These are phyloP conservation scores for Erodium texanum DNA, from an alignment of 441 rosid genomes.

Conservation along the genomic window DNA sequence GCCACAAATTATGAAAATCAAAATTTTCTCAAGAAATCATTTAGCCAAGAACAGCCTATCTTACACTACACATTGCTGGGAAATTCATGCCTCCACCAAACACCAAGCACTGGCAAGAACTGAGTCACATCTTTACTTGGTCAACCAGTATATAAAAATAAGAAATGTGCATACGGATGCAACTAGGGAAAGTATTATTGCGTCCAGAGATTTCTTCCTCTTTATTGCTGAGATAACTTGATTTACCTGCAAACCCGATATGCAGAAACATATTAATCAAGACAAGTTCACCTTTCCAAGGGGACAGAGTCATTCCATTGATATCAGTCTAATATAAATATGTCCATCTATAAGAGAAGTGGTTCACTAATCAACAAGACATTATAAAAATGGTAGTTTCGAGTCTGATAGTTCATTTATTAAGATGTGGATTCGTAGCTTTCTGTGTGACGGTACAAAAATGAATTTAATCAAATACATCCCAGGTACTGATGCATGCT, in stretches of 20 bases:
- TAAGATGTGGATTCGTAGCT: too few species aligned
- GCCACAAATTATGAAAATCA: neutral
- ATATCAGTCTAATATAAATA: neutral
- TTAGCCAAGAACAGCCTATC: neutral
- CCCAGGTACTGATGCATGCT: neutral
- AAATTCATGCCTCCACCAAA: neutral
- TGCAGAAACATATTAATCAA: neutral
- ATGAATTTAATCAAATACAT: too few species aligned
- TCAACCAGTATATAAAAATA: conserved; percentile 83
- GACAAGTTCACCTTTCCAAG: too few species aligned
- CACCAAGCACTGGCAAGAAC: neutral
- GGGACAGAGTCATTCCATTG: too few species aligned
- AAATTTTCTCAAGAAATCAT: neutral
- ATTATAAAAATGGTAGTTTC: neutral
- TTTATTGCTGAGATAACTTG: conserved; percentile 67
- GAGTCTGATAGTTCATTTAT: neutral
- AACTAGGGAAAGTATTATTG: conserved; percentile 81
- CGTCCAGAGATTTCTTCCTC: conserved; percentile 94
- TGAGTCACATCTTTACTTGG: conserved; percentile 42
- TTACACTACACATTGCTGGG: neutral
- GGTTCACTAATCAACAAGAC: neutral
- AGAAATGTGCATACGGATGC: conserved; percentile 92
- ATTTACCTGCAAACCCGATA: conserved; percentile 53
- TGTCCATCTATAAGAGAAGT: neutral
- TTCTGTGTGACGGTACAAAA: too few species aligned